A percentile compares a stretch with the other conserved stretches of the same genome.
These are phyloP conservation scores for Diaporthe sp. DNA, from an alignment of 2,329 filamentous ascomycete genomes.

Conservation along the genomic window DNA sequence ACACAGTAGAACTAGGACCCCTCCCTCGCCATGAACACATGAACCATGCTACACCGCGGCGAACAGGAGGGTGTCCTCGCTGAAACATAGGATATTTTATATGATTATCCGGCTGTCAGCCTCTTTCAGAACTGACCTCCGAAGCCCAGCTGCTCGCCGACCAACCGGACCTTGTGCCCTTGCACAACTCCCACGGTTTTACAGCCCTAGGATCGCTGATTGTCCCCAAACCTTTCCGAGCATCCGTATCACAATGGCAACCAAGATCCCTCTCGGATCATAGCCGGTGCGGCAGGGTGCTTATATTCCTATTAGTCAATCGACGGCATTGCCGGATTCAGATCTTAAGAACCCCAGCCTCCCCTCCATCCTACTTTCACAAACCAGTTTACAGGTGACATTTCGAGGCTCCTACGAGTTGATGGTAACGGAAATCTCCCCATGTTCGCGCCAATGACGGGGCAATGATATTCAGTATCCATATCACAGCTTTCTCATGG, in stretches of 20 bases:
- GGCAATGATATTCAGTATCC: conserved; percentile 21
- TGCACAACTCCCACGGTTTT: conserved; percentile 7
- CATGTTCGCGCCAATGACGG: not conserved
- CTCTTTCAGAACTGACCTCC: not conserved
- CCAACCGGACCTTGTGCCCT: conserved; percentile 1
- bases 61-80: conserved; percentile 19
- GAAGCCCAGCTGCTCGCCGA: not conserved
- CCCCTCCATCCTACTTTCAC: not conserved
- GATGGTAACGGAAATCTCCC: not conserved
- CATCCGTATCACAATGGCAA: conserved; percentile 25
- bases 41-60: conserved; percentile 23
- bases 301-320: conserved; percentile 30
- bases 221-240: conserved; percentile 12
- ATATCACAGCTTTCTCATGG: conserved; percentile 24
- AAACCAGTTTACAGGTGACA: not conserved
- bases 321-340: not conserved
- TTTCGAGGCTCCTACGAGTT: not conserved
- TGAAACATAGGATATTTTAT: conserved; percentile 28
- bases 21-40: conserved; percentile 1
- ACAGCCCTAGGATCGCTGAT: conserved; percentile 2
- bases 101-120: conserved; percentile 10
- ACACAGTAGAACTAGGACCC: not conserved
- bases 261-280: conserved; percentile 21
- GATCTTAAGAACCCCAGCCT: not conserved
- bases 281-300: conserved; percentile 17